phyloP scores from a whole-genome alignment of 805 yeast genomes.

The Kurtzmaniella cleridarum region DNA sequence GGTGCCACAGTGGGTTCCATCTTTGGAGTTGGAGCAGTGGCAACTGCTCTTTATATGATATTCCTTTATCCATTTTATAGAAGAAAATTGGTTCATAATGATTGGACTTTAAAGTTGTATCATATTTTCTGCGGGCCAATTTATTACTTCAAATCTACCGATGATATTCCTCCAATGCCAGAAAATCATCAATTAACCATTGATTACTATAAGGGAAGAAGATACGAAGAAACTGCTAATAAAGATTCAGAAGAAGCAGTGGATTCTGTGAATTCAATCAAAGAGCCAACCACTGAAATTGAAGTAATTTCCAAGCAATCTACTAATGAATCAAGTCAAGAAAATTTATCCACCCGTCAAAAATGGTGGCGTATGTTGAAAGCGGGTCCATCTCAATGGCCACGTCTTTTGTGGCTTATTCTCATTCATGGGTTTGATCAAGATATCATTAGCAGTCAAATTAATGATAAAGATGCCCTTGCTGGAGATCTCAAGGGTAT shows the following conservation, averaged over 20 bases:
- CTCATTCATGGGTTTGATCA: slow-evolving; percentile 56
- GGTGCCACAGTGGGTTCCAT: slow-evolving; percentile 55
- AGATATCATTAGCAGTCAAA: slow-evolving; percentile 54
- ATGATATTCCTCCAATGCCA: slow-evolving; percentile 63
- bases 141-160: slow-evolving; percentile 48
- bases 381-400: slow-evolving; percentile 51
- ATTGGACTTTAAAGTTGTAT: slow-evolving; percentile 60
- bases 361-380: slow-evolving; percentile 38
- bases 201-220: slow-evolving; percentile 64
- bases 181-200: slow-evolving; percentile 48
- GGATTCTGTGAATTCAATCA: slow-evolving; percentile 9
- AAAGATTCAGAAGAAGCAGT: slow-evolving; percentile 19
- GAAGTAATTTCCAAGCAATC: not conserved
- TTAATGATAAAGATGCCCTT: slow-evolving; percentile 30
- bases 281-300: slow-evolving; percentile 1
- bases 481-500: slow-evolving; percentile 43
- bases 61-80: slow-evolving; percentile 58
- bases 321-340: not conserved
- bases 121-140: slow-evolving; percentile 55
- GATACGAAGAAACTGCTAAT: slow-evolving; percentile 19
- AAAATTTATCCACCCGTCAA: slow-evolving; percentile 29
- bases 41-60: slow-evolving; percentile 43
- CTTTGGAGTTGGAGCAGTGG: slow-evolving; percentile 61
- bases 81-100: slow-evolving; percentile 55
- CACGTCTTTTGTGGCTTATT: slow-evolving; percentile 42